phyloP scores from a whole-genome alignment of 2,329 filamentous ascomycete species.

The Cercospora citrullina region DNA sequence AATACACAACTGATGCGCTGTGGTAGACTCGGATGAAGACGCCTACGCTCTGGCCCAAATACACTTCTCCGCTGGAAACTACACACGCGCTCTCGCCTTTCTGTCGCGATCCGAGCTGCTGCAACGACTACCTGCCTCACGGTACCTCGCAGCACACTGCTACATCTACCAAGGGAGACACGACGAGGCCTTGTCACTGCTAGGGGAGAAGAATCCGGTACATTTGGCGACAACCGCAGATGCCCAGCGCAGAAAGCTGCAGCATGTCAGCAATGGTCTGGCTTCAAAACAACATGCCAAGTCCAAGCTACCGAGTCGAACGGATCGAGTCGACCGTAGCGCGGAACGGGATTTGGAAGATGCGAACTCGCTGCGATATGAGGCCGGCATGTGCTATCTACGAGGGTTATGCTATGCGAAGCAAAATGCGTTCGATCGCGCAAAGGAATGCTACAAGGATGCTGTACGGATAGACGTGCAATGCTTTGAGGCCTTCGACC shows the following conservation, averaged over 20 bases:
- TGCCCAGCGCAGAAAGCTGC: slow-evolving; percentile 69
- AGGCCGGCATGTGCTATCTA: slow-evolving; percentile 96
- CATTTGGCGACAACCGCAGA: slow-evolving; percentile 73
- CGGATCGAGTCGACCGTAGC: slow-evolving; percentile 55
- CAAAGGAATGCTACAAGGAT: slow-evolving; percentile 98
- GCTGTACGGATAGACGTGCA: slow-evolving; percentile 95
- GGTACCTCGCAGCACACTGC: slow-evolving; percentile 91
- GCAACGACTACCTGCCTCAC: slow-evolving; percentile 77
- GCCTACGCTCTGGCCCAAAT: slow-evolving; percentile 98
- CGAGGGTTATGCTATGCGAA: slow-evolving; percentile 93
- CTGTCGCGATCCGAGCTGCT: slow-evolving; percentile 82
- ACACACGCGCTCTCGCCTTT: slow-evolving; percentile 84
- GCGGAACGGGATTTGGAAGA: slow-evolving; percentile 69
- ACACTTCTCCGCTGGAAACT: slow-evolving; percentile 93
- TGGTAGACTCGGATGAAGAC: slow-evolving; percentile 81
- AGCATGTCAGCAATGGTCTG: slow-evolving; percentile 60
- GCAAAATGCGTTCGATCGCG: slow-evolving; percentile 94
- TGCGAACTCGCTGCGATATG: slow-evolving; percentile 74
- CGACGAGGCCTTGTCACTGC: slow-evolving; percentile 79
- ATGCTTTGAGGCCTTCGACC: slow-evolving; percentile 97
- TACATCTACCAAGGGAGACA: slow-evolving; percentile 88
- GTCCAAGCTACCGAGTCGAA: slow-evolving; percentile 41
- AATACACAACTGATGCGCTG: slow-evolving; percentile 6
- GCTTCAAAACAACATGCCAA: slow-evolving; percentile 45
- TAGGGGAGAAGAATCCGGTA: slow-evolving; percentile 91